These are phyloP conservation scores for Annona cherimola DNA, from an alignment of 164 flowering plant genomes.

Conservation along the genomic window DNA sequence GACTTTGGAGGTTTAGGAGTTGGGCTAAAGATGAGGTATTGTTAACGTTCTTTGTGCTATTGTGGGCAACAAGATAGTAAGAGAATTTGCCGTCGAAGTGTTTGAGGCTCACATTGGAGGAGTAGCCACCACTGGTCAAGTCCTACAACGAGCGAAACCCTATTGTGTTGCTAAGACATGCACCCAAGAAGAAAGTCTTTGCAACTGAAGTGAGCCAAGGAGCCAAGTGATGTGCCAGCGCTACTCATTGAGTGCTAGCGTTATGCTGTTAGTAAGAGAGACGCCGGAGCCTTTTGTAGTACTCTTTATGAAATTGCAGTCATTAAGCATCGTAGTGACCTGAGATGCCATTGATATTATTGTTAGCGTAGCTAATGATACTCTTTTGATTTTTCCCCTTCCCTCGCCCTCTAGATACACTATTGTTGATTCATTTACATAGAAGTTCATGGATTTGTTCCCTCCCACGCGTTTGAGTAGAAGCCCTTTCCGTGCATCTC, in stretches of 20 bases:
- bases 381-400: conserved; percentile 19
- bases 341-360: conserved; percentile 46
- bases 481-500: no score
- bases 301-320: no score
- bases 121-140: conserved; percentile 18
- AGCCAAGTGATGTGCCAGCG: no score
- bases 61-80: conserved; percentile 62
- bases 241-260: no score
- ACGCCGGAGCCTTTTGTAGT: no score
- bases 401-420: conserved; percentile 22
- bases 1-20: not conserved
- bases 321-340: conserved; percentile 22
- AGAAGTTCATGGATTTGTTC: conserved; percentile 38
- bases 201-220: no score
- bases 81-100: conserved; percentile 49
- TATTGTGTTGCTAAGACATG: no score
- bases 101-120: conserved; percentile 26
- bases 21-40: conserved; percentile 45
- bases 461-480: conserved; percentile 21
- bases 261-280: no score
- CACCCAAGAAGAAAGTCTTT: no score
- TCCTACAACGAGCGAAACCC: conserved; percentile 14
- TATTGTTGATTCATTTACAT: conserved; percentile 43
- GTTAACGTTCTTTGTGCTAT: conserved; percentile 37
- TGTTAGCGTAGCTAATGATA: conserved; percentile 20